These are phyloP conservation scores for Rehmannia glutinosa DNA, from an alignment of 257 asterid species.

Conservation along the genomic window DNA sequence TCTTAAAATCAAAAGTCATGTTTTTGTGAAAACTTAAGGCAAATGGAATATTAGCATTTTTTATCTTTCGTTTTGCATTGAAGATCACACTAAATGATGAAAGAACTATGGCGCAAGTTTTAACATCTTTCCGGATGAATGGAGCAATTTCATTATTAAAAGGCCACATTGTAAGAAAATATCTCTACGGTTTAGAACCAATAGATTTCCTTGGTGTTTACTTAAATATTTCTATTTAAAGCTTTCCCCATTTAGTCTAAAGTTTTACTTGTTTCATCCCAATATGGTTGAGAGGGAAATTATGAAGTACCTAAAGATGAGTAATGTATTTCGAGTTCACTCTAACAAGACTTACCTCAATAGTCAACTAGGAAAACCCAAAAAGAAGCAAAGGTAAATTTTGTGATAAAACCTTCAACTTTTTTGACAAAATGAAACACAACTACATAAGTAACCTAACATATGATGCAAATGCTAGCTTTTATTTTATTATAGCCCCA, in stretches of 20 bases:
- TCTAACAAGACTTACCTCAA: not conserved
- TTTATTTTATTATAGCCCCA: no score
- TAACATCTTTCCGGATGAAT: not conserved
- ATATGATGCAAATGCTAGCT: slow-evolving; percentile 13
- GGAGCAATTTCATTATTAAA: not conserved
- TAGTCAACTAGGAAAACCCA: not conserved
- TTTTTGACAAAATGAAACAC: slow-evolving; percentile 3
- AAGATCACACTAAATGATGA: not conserved
- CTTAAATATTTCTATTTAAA: no score
- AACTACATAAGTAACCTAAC: not conserved
- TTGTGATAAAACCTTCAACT: not conserved
- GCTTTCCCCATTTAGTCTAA: no score
- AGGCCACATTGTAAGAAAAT: no score
- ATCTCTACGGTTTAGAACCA: no score
- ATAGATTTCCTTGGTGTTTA: no score
- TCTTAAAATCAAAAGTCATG: not conserved
- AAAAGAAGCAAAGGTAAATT: not conserved
- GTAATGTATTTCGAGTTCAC: no score
- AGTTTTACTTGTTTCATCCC: no score
- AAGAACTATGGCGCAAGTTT: not conserved
- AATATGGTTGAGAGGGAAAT: no score
- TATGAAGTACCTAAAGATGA: no score
- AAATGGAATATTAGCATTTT: not conserved
- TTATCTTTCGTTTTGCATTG: not conserved
- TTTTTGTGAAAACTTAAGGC: slow-evolving; percentile 5